Percentiles rank a stretch among this genome's conserved stretches.
Evolutionary conservation across 805 yeast genomes (phyloP).

Genomic region (Saccharomycopsis synnaedendra): DNA sequence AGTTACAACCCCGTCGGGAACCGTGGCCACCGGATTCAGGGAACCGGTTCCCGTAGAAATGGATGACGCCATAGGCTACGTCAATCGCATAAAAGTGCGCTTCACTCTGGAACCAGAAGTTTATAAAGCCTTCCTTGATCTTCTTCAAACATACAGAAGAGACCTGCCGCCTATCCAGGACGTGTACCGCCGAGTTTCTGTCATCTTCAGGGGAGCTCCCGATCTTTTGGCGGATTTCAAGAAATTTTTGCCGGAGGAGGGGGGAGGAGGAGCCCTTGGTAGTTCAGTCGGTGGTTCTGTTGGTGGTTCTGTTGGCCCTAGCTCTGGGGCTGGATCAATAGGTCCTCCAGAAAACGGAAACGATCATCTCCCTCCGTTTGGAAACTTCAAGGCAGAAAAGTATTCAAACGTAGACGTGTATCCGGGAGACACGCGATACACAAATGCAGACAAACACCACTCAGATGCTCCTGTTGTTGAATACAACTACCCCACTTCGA

Average conservation of each 20-base stretch:
- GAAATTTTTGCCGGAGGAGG: constrained; percentile 78
- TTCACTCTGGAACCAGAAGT: constrained; percentile 92
- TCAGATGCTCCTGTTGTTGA: no score
- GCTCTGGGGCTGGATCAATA: no score
- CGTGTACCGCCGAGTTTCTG: constrained; percentile 87
- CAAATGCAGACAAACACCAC: no score
- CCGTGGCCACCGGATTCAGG: background rate
- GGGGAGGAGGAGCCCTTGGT: no score
- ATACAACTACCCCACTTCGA: background rate
- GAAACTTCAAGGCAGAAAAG: background rate
- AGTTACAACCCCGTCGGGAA: constrained; percentile 69
- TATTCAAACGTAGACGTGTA: no score
- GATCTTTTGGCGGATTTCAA: constrained; percentile 91
- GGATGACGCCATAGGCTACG: constrained; percentile 94
- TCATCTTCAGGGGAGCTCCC: constrained; percentile 83
- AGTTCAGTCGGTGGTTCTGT: no score
- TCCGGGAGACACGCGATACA: no score
- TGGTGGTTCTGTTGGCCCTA: no score
- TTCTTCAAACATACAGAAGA: constrained; percentile 90
- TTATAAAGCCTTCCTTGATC: constrained; percentile 89
- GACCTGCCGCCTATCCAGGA: constrained; percentile 93
- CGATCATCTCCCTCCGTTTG: constrained; percentile 4
- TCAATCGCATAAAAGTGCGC: constrained; percentile 89
- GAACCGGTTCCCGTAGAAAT: constrained; percentile 50
- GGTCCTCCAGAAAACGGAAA: background rate